Conservation (phyloP, 106 monocot species). For the Phalaenopsis aphrodite region DNA sequence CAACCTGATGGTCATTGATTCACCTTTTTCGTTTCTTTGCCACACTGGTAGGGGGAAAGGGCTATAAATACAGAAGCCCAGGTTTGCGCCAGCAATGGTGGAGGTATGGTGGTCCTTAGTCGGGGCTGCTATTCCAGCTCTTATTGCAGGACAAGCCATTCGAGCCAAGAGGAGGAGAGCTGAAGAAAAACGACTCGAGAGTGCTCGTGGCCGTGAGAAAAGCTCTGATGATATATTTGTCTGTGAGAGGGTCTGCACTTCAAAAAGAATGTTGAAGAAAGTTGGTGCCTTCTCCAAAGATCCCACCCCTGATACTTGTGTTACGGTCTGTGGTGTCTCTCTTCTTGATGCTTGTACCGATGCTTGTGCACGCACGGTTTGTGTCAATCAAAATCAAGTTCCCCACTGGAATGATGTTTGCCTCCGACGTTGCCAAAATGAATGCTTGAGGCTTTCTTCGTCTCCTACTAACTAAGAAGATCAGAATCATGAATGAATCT, state of each 20-base stretch:
- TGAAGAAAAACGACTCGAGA: constrained; percentile 69
- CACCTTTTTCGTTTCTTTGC: too few species aligned
- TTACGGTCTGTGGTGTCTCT: constrained; percentile 89
- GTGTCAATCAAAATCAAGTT: constrained; percentile 94
- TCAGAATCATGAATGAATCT: not conserved
- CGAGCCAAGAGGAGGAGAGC: constrained; percentile 46
- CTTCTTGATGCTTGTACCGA: constrained; percentile 90
- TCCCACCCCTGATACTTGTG: constrained; percentile 82
- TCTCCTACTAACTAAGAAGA: constrained; percentile 14
- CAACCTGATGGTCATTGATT: too few species aligned
- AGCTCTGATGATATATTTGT: constrained; percentile 86
- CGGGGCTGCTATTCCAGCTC: constrained; percentile 75
- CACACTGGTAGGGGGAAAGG: too few species aligned
- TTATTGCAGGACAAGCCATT: constrained; percentile 67
- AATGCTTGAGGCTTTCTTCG: constrained; percentile 78
- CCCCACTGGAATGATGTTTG: constrained; percentile 99
- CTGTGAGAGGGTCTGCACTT: constrained; percentile 94
- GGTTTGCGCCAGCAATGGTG: constrained; percentile 23
- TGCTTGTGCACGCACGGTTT: constrained; percentile 86
- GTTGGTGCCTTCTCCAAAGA: constrained; percentile 96
- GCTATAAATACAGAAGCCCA: not conserved
- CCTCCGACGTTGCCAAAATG: constrained; percentile 82
- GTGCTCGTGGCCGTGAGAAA: constrained; percentile 75
- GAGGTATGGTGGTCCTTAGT: constrained; percentile 85
- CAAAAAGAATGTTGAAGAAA: constrained; percentile 93